These are phyloP conservation scores for Nakazawaea wyomingensis DNA, from an alignment of 805 yeast genomes.

Conservation along the genomic window DNA sequence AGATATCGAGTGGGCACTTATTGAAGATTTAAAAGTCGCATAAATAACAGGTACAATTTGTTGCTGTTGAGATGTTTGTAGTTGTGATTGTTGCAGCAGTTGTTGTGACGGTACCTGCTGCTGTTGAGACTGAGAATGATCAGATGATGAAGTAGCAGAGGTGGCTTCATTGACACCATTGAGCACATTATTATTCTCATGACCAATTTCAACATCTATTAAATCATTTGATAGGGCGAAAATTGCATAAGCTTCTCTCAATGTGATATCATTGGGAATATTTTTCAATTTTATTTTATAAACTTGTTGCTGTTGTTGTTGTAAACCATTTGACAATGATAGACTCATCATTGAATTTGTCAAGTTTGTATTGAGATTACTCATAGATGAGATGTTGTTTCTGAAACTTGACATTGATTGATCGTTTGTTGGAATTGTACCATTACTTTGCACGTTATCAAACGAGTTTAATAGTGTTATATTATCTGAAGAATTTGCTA, in stretches of 20 bases:
- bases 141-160: constrained; percentile 16
- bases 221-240: constrained; percentile 70
- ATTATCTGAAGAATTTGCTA: constrained; percentile 14
- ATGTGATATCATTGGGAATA: constrained; percentile 57
- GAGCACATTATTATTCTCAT: constrained; percentile 17
- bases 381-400: neutral
- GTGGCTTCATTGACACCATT: constrained; percentile 11
- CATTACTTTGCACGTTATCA: constrained; percentile 12
- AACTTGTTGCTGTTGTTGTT: constrained; percentile 10
- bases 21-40: constrained; percentile 41
- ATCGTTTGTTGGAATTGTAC: neutral
- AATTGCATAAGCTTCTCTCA: constrained; percentile 62
- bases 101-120: constrained; percentile 14
- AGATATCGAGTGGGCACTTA: constrained; percentile 37
- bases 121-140: constrained; percentile 14
- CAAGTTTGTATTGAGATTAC: constrained; percentile 3
- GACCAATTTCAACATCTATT: constrained; percentile 40
- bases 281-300: constrained; percentile 40
- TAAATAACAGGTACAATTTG: constrained; percentile 28
- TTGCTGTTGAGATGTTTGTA: constrained; percentile 3
- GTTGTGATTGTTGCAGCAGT: constrained; percentile 12
- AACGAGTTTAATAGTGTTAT: constrained; percentile 8
- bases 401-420: constrained; percentile 5
- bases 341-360: constrained; percentile 14
- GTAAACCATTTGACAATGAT: constrained; percentile 13